Percentiles rank a stretch among this genome's conserved stretches.
These are phyloP conservation scores for Salix viminalis DNA, from an alignment of 345 rosid species.

Conservation along the genomic window DNA sequence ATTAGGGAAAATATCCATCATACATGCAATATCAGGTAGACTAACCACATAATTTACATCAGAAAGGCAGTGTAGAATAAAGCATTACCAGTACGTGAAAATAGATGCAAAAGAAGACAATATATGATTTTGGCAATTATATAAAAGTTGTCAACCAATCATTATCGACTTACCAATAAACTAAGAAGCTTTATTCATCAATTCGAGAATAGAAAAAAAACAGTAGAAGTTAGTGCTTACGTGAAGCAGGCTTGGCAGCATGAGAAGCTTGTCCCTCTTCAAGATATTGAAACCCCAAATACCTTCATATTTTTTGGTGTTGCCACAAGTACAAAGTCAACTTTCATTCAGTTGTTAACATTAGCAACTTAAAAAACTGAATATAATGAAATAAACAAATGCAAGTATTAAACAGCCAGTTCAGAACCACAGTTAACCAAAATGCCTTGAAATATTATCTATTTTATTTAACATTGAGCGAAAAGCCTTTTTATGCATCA, in stretches of 20 bases:
- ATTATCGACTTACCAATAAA: neutral
- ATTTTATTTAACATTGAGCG: neutral
- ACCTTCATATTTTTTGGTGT: constrained; percentile 52
- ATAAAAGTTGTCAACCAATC: neutral
- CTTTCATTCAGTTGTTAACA: constrained; percentile 11
- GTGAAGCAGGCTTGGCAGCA: constrained; percentile 25
- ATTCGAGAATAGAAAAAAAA: constrained; percentile 2
- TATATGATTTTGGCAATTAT: neutral
- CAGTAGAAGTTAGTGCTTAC: constrained; percentile 34
- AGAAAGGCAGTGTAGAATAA: neutral
- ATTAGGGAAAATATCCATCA: neutral
- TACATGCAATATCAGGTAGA: neutral
- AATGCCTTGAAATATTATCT: neutral
- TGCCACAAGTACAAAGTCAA: constrained; percentile 16
- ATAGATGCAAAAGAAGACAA: neutral
- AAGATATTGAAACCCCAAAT: constrained; percentile 62
- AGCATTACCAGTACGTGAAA: neutral
- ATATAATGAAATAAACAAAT: neutral
- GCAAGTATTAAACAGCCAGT: neutral
- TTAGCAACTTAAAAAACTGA: neutral
- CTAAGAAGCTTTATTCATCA: neutral
- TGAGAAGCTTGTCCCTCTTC: constrained; percentile 37
- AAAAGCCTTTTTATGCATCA: constrained; percentile 5
- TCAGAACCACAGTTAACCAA: neutral
- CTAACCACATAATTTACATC: neutral